Evolutionary conservation across 2,329 filamentous ascomycete species (phyloP).

Genomic region (Aspergillus calidoustus): DNA sequence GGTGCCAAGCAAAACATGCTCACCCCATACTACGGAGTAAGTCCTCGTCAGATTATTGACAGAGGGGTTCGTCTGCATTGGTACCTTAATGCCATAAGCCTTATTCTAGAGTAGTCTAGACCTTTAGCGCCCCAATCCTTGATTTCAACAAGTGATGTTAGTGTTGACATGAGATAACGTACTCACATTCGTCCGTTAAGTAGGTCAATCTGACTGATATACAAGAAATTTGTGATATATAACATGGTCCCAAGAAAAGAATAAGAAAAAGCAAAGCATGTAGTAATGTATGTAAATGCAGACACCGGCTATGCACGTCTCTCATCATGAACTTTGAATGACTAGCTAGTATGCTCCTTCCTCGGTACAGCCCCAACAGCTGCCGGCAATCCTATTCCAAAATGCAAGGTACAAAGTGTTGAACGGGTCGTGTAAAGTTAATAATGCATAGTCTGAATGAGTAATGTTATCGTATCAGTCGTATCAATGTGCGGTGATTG

Average conservation of each 20-base stretch:
- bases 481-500: slow-evolving; percentile 35
- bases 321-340: slow-evolving; percentile 2
- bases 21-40: background rate
- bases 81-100: background rate
- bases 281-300: background rate
- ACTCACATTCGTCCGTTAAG: background rate
- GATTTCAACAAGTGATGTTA: background rate
- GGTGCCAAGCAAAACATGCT: background rate
- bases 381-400: background rate
- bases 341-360: background rate
- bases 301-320: slow-evolving; percentile 6
- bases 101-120: background rate
- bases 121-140: background rate
- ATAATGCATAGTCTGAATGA: slow-evolving; percentile 13
- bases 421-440: slow-evolving; percentile 1
- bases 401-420: slow-evolving; percentile 1
- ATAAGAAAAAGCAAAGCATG: background rate
- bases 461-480: slow-evolving; percentile 2
- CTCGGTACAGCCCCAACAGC: slow-evolving; percentile 5
- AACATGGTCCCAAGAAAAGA: background rate
- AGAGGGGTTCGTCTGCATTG: background rate
- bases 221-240: background rate
- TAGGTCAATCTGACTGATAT: background rate
- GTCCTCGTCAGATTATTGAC: background rate
- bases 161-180: background rate